A percentile compares a stretch with the other conserved stretches of the same genome.
Conservation (phyloP, 192 early-diverging fungal species). For the Coemansia sp. region DNA sequence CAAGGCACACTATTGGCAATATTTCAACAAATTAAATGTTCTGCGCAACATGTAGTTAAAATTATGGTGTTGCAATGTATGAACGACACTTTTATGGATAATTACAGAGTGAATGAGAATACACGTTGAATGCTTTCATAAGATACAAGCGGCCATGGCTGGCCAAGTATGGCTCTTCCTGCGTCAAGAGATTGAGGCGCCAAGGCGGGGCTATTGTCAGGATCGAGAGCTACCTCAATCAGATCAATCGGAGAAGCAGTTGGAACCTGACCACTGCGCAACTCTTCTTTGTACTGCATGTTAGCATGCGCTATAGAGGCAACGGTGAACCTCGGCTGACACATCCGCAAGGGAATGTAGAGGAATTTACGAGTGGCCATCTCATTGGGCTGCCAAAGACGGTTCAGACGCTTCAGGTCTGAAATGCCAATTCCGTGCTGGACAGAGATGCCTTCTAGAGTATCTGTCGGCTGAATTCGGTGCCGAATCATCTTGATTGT, state of each 20-base stretch:
- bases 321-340: constrained; percentile 26
- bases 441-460: constrained; percentile 39
- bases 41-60: no score
- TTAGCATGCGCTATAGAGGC: constrained; percentile 35
- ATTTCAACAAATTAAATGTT: no score
- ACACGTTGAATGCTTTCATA: constrained; percentile 34
- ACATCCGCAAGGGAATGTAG: constrained; percentile 50
- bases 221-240: constrained; percentile 36
- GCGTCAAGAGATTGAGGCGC: not conserved
- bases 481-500: constrained; percentile 50
- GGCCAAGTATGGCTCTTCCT: not conserved
- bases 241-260: constrained; percentile 19
- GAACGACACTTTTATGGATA: no score
- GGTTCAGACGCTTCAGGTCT: constrained; percentile 46
- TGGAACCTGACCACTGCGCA: not conserved
- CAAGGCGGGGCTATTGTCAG: not conserved
- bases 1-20: not conserved
- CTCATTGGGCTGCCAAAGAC: constrained; percentile 47
- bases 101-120: constrained; percentile 41
- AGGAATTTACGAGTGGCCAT: constrained; percentile 35
- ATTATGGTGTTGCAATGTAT: no score
- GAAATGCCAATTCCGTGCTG: constrained; percentile 38
- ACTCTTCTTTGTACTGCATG: constrained; percentile 8
- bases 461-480: constrained; percentile 17
- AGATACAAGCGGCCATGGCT: constrained; percentile 31